Base-by-base conservation (phyloP, 2,329 filamentous ascomycete genomes). In the Fusarium neocosmosporiellum region DNA sequence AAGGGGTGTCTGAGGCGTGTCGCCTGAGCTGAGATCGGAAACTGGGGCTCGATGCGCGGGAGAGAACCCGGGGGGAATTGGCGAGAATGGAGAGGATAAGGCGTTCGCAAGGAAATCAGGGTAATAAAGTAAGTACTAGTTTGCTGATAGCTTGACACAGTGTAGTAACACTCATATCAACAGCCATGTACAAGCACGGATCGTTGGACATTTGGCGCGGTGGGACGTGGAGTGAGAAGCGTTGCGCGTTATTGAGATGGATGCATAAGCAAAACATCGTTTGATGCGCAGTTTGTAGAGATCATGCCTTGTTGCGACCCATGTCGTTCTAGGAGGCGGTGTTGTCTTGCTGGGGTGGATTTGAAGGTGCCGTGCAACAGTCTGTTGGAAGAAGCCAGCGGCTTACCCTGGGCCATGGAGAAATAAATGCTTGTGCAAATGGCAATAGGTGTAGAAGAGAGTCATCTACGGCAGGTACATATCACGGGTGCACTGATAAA, bases 71-170 rank as follows among this genome's bases (percentile, higher is more conserved):
- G 27, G 5, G 22, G 41, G 16, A 46, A 10, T 24, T 16, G 22
- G 8, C 24, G 14, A 46, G 41, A 18, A 11, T 1, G 41, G 11
- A 18, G 41, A 46, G 7, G 20, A 11, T 7, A 46, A 10, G 9
- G 14, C 18, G 22, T 2, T 14, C 2, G 11, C 7, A 10, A 20
- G 5, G n/a, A 10, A 46, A 6, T 7, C 0, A 16, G 22, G 14
- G 9, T 18, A 9, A 43, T 9, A 7, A 1, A 24, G 1, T 13
- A 43, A 5, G 2, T 43, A 2, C 0, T 8, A 1, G 20, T 24
- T 24, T 8, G 5, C 7, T 1, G 4, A 6, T 4, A 5, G 20
- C n/a, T 43, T 24, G 11, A 16, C 24, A 16, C 5, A 14, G 13
- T 10, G 16, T 6, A 13, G 1, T 5, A 9, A 9, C 10, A 1